Base-by-base conservation (phyloP, 1,284 basidiomycete genomes). In the Irpex sp. region DNA sequence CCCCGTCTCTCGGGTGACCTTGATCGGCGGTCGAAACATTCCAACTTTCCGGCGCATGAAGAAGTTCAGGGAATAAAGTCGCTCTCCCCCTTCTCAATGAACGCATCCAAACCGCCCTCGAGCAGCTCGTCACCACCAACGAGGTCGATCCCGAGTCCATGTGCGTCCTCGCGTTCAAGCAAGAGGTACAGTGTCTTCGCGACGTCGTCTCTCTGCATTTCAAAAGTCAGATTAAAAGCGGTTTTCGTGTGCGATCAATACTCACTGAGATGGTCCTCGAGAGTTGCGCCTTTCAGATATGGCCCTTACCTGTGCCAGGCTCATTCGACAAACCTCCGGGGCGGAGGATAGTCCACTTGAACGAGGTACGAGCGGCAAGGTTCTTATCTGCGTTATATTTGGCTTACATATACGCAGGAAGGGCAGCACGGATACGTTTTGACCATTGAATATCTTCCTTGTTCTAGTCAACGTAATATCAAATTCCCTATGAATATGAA, bases 331-430 rank as follows among this genome's bases (percentile, higher is more conserved):
- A 75, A 0, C 74, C 74, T 2, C 85, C 86, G 2, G 90, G 89
- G 4, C 90, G 82, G 14, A 92, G 73, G 49, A 91, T 87, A 6
- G 84, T 86, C 83, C 83, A 91, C 52, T 85, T 79, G 74, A 92
- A 88, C 0, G 78, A 69, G 18, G 78, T 80, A 33, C 87, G 80
- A 52, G 74, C 69, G 21, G 79, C 78, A 5, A 92, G 81, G 65
- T 87, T 82, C 69, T 85, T 82, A 72, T 92, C 89, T 4, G 89
- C 88, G 63, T 85, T 81, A 69, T 86, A 83, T 69, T 91, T 91
- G 71, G 81, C 84, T 59, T 86, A 75, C 73, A 85, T 79, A 68
- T 88, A 88, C 58, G 69, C 64, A 19, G 71, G 70, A 48, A 83
- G 80, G 9, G 73, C 75, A 6, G 67, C 70, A 63, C 82, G 80